Conservation (phyloP, 345 rosid species). For the Atalantia buxifolia region DNA sequence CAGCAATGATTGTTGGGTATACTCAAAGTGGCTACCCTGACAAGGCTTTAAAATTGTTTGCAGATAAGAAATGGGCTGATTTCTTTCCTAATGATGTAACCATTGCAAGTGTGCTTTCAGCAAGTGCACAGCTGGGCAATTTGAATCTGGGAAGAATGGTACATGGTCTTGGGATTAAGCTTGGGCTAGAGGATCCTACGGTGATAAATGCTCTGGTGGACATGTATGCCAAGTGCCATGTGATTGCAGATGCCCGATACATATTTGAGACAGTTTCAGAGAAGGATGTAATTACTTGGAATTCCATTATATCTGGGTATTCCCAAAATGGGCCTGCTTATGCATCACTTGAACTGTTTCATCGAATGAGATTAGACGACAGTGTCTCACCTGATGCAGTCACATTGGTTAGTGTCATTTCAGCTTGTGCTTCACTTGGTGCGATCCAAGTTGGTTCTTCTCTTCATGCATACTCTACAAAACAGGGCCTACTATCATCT, state of each 20-base stretch:
- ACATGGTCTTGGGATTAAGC: slow-evolving; percentile 63
- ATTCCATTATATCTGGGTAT: slow-evolving; percentile 80
- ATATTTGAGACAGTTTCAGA: slow-evolving; percentile 51
- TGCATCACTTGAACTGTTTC: slow-evolving; percentile 56
- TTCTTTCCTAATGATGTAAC: slow-evolving; percentile 64
- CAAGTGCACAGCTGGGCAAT: slow-evolving; percentile 59
- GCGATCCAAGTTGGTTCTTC: slow-evolving; percentile 56
- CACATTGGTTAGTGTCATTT: slow-evolving; percentile 61
- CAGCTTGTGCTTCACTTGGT: slow-evolving; percentile 69
- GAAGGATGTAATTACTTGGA: slow-evolving; percentile 72
- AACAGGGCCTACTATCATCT: slow-evolving; percentile 47
- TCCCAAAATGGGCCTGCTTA: slow-evolving; percentile 57
- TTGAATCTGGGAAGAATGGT: slow-evolving; percentile 50
- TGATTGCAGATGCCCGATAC: slow-evolving; percentile 49
- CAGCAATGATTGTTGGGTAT: slow-evolving; percentile 89
- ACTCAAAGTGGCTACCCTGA: slow-evolving; percentile 49
- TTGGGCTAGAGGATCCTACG: slow-evolving; percentile 51
- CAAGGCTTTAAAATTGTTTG: slow-evolving; percentile 62
- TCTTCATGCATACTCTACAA: slow-evolving; percentile 58
- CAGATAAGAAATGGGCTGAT: slow-evolving; percentile 43
- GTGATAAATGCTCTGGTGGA: slow-evolving; percentile 79
- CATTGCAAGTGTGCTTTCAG: slow-evolving; percentile 57
- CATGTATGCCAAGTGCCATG: slow-evolving; percentile 79
- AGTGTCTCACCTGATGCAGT: slow-evolving; percentile 71
- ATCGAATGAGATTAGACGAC: slow-evolving; percentile 45